Base-by-base conservation (phyloP, 345 rosid genomes). In the Excoecaria cochinchinensis region DNA sequence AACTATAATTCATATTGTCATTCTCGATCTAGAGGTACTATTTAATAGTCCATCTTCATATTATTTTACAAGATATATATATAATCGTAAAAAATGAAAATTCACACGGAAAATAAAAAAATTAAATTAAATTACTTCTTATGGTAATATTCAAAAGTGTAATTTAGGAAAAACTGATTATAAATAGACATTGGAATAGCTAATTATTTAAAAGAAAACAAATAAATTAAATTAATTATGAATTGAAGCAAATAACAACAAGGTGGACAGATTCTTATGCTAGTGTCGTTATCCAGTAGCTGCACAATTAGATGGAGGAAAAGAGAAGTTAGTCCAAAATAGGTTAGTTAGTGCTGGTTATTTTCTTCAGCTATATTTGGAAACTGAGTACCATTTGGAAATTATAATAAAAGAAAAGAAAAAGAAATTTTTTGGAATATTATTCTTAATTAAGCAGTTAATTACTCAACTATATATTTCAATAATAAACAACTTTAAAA, bases 321-420 rank as follows among this genome's bases (percentile, higher is more conserved):
- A 38, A 57, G 17, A 64, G 63, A 67, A 63, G 60, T 60, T 64
- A 64, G 55, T 65, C 50, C n/a, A 78, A 76, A 82, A 68, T 58
- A 64, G 67, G 74, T 14, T 46, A 55, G 48, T 58, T 66, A 17
- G 71, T 25, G 38, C 22, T 17, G 42, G 39, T 63, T 59, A 19
- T 46, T 70, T 25, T 25, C 42, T 22, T 68, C 46, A 51, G 19
- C 70, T 69, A 62, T 58, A 21, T 51, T 79, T 64, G 38, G 52
- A 57, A 13, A 66, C 4, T 62, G 55, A 15, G 52, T 12, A 50
- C 59, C 6, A 61, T 21, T 60, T 62, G 44, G 38, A 38, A 60
- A 70, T 31, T 31, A 31, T 31, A 31, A 31, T 31, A 31, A 31
- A 31, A 17, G 13, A n/a, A n/a, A 67, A 31, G 53, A 40, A 25